Evolutionary conservation across 306 rosid species (phyloP).

Genomic region (Cicer judaicum): DNA sequence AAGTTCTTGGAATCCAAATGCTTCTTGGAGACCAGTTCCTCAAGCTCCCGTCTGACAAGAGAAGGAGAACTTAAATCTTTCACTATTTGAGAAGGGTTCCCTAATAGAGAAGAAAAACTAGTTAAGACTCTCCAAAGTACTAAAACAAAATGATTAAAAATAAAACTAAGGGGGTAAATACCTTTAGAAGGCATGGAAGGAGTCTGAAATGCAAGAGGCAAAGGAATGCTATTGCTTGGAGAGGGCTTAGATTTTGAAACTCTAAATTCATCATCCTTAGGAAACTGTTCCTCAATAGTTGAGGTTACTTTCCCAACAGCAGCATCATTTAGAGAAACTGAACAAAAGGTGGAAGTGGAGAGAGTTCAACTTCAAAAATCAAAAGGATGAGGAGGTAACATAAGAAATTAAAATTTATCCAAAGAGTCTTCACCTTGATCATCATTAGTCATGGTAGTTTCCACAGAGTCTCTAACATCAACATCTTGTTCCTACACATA

Average conservation of each 20-base stretch:
- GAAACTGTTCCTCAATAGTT: background rate
- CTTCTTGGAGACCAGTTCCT: background rate
- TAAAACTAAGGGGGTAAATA: background rate
- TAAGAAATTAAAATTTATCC: background rate
- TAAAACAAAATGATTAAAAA: background rate
- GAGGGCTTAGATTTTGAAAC: background rate
- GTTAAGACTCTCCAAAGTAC: background rate
- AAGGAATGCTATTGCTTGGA: background rate
- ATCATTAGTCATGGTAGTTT: background rate
- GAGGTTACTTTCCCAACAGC: background rate
- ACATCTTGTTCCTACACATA: constrained; percentile 1
- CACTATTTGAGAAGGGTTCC: background rate
- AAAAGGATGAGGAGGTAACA: background rate
- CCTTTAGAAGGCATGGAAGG: background rate
- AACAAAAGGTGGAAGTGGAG: background rate
- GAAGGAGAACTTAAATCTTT: background rate
- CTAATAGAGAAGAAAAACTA: background rate
- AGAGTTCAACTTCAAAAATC: background rate
- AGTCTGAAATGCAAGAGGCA: background rate
- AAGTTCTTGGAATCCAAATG: constrained; percentile 1
- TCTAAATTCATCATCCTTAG: background rate
- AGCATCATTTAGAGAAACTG: constrained; percentile 1
- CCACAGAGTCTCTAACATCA: background rate
- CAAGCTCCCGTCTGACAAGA: constrained; percentile 4
- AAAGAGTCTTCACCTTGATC: background rate